These are phyloP conservation scores for Logfia minima DNA, from an alignment of 129 eudicot genomes.

Conservation along the genomic window DNA sequence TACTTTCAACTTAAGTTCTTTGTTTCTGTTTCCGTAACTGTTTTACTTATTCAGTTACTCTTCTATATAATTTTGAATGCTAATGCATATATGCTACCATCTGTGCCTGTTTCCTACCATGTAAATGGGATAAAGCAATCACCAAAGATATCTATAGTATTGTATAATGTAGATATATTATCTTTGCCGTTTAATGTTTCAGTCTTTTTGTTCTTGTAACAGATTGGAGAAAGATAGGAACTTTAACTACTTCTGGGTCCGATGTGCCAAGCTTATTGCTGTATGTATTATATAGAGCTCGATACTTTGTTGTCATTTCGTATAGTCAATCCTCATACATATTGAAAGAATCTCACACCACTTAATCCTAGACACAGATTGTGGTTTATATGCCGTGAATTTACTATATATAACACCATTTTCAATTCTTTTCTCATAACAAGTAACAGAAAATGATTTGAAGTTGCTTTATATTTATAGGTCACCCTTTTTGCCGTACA, in stretches of 20 bases:
- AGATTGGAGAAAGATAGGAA: conserved; percentile 95
- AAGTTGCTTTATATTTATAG: conserved; percentile 34
- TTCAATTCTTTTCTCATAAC: conserved; percentile 1
- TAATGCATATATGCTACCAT: background rate
- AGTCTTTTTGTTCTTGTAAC: conserved; percentile 26
- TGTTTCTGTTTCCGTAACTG: background rate
- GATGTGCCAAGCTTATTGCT: conserved; percentile 86
- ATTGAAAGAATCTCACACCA: background rate
- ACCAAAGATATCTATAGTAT: background rate
- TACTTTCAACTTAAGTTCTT: background rate
- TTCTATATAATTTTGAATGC: background rate
- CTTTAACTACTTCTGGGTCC: conserved; percentile 92
- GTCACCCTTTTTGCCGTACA: conserved; percentile 91
- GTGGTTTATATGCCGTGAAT: background rate
- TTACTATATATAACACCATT: background rate
- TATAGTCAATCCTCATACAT: background rate
- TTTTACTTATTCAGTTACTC: background rate
- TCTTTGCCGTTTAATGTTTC: background rate
- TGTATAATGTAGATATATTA: background rate
- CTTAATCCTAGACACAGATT: background rate
- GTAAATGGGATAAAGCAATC: background rate
- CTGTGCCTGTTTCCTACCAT: background rate
- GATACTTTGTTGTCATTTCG: background rate
- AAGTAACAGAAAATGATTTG: background rate
- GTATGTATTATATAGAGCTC: conserved; percentile 42